Base-by-base conservation (phyloP, 1,139 yeast species). In the Candida sanyaensis region DNA sequence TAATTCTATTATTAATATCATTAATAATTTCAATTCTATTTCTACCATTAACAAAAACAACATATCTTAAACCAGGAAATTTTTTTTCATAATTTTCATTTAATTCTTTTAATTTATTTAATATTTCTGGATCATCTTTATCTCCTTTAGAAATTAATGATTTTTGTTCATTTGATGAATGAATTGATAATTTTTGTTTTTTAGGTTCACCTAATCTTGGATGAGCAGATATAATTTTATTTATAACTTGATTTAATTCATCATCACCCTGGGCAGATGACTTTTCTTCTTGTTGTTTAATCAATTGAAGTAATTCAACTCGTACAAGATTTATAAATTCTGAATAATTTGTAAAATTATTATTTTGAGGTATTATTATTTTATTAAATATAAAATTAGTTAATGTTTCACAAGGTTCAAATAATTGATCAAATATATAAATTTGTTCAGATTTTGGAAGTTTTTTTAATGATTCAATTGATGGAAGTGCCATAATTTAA, bases 21-120 rank as follows among this genome's bases (percentile, higher is more conserved):
- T 68, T 66, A 83, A 88, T 85, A 24, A 91, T 83, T 27, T 67
- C 83, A 5, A 75, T 72, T 53, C 96, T 73, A 5, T 84, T 65
- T 53, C 96, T 71, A 1, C 96, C 96, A 64, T 89, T 88, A 27
- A 91, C 97, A 65, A 91, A 91, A 5, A 88, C 92, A n/a, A 91
- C 96, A 61, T 88, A 91, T 42, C 92, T 71, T 47, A 91, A 77
- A 0, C 97, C 96, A 0, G 96, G 96, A 58, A 88, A 91, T 5
- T 73, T 72, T 8, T 51, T 33, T 60, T 91, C 97, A 62, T 91
- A 91, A 44, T 60, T 58, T 1, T 72, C 74, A 59, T 91, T 91
- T 57, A 88, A 69, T 8, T 68, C 61, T 1, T 65, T 66, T 45
- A 91, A 73, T 54, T 70, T 69, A 31, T 56, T 61, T 1, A 81